Base-by-base conservation (phyloP, 495 filamentous ascomycete genomes). In the Penicillium bialowiezense region DNA sequence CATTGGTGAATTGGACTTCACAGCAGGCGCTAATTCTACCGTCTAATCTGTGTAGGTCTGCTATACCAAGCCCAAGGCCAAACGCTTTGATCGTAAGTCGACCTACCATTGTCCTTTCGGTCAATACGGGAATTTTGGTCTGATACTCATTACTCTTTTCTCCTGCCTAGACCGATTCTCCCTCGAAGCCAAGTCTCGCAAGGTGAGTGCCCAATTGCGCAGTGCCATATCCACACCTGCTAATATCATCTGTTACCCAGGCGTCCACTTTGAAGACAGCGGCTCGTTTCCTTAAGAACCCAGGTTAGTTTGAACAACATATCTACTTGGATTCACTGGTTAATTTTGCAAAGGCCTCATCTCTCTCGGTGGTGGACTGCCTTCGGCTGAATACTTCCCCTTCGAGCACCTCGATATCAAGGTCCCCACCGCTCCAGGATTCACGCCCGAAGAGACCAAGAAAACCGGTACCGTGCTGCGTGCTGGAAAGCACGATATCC, bases 351-450 rank as follows among this genome's bases (percentile, higher is more conserved):
- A 32, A 71, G 82, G 80, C 5, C 53, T 87, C 42, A 92, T 98
- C 64, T 93, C 89, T 5, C 83, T 98, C 10, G 93, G 93, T 47
- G 95, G 95, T 52, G 93, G 93, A 2, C 76, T 98, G 26, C 93
- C 93, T 8, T 90, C 88, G 23, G 77, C 86, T 44, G 84, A 90
- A 64, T 88, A 93, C 75, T 97, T 98, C 63, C 95, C 93, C 33
- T 81, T 92, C 55, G 80, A 89, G 51, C 68, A 81, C 37, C 67
- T 91, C 33, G 71, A 76, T 14, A 51, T 89, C 62, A 88, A 88
- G 61, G 81, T 91, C 18, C 88, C 88, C 13, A 68, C 55, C 19
- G 72, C 68, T 44, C 88, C 76, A 19, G 76, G 82, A 48, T 96
- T 95, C 66, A 79, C 82, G 7, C 83, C 90, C 43, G 69, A 78